These are phyloP conservation scores for Cyphellophora attinorum DNA, from an alignment of 2,329 filamentous ascomycete genomes.

Conservation along the genomic window DNA sequence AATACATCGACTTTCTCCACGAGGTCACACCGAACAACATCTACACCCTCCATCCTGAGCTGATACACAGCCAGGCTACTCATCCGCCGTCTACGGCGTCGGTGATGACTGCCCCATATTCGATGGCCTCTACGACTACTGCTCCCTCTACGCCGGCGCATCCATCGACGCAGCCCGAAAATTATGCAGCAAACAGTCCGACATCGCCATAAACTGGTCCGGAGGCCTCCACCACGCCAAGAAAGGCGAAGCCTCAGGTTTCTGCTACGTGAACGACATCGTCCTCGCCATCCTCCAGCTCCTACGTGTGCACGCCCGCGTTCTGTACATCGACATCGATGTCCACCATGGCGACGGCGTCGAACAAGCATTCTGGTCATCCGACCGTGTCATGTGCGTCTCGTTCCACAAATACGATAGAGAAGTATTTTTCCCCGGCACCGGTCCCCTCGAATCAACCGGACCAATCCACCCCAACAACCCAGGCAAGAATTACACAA, in stretches of 20 bases:
- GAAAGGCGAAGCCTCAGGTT: conserved; percentile 84
- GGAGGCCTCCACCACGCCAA: conserved; percentile 95
- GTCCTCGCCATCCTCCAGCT: conserved; percentile 87
- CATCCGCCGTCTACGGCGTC: conserved; percentile 64
- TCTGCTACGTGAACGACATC: conserved; percentile 99
- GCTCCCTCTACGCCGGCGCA: conserved; percentile 82
- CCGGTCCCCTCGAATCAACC: conserved; percentile 76
- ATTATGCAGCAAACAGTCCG: conserved; percentile 73
- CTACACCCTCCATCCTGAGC: conserved; percentile 39
- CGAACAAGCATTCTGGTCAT: conserved; percentile 83
- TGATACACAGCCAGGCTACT: conserved; percentile 14
- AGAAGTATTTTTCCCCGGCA: conserved; percentile 77
- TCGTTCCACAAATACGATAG: conserved; percentile 96
- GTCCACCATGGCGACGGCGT: conserved; percentile 88
- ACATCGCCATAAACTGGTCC: conserved; percentile 97
- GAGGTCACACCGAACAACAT: conserved; percentile 62
- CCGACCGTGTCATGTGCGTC: conserved; percentile 81
- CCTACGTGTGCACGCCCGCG: conserved; percentile 68
- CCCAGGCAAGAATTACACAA: conserved; percentile 74
- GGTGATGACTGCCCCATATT: conserved; percentile 95
- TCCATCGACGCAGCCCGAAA: conserved; percentile 87
- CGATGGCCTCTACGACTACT: conserved; percentile 90
- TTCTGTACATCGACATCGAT: conserved; percentile 91
- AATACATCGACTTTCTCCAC: conserved; percentile 84
- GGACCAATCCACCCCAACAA: conserved; percentile 76